Evolutionary conservation across 1,284 basidiomycete species (phyloP).

Genomic region (Abortiporus biennis): DNA sequence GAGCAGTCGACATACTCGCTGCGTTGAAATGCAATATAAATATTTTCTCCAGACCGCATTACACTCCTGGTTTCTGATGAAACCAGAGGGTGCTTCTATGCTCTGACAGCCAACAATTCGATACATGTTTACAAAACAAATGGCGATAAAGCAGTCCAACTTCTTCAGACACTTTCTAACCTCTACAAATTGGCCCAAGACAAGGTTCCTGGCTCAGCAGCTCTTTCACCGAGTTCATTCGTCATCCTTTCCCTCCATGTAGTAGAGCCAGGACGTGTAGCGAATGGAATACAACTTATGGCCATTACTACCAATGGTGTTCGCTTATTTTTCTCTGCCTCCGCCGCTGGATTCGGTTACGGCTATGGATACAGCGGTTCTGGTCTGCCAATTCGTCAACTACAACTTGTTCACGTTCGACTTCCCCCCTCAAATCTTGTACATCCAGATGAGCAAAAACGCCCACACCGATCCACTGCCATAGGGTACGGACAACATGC

Average conservation of each 20-base stretch:
- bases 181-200: conserved; percentile 68
- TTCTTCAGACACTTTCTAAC: conserved; percentile 62
- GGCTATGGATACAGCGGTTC: conserved; percentile 36
- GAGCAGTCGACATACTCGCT: conserved; percentile 6
- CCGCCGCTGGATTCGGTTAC: conserved; percentile 30
- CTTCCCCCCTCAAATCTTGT: conserved; percentile 71
- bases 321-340: conserved; percentile 73
- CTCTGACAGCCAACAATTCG: conserved; percentile 61
- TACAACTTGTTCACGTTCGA: conserved; percentile 73
- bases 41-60: conserved; percentile 58
- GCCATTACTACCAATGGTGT: conserved; percentile 77
- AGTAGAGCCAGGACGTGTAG: conserved; percentile 56
- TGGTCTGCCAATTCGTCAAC: conserved; percentile 34
- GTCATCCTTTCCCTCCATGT: conserved; percentile 61
- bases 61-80: conserved; percentile 60
- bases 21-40: conserved; percentile 1
- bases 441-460: conserved; percentile 66
- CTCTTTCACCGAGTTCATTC: conserved; percentile 63
- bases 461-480: conserved; percentile 37
- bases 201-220: conserved; percentile 68
- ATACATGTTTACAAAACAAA: conserved; percentile 64
- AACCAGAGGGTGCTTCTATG: conserved; percentile 67
- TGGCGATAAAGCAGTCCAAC: conserved; percentile 59
- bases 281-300: conserved; percentile 54
- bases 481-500: conserved; percentile 34